These are phyloP conservation scores for Eustoma russellianum DNA, from an alignment of 257 asterid species.

Conservation along the genomic window DNA sequence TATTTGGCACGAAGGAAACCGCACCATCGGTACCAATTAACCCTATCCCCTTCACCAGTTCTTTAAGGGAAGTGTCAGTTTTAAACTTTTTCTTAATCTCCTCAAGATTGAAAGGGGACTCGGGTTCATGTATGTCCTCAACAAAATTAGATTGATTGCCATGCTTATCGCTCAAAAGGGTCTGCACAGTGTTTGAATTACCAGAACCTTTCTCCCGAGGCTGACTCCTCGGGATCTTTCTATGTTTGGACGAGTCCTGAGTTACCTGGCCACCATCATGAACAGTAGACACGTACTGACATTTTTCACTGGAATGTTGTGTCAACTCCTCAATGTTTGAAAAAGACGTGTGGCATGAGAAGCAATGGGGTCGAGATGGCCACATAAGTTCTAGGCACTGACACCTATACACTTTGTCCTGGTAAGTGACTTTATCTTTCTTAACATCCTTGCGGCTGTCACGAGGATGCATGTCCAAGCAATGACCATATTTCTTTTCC, in stretches of 20 bases:
- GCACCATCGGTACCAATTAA: constrained; percentile 49
- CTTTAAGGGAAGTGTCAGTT: constrained; percentile 55
- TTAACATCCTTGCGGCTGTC: constrained; percentile 21
- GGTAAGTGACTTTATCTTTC: constrained; percentile 15
- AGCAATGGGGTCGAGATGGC: constrained; percentile 61
- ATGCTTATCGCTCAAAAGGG: constrained; percentile 32
- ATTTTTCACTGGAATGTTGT: constrained; percentile 46
- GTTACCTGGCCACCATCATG: constrained; percentile 27
- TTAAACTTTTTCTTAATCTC: constrained; percentile 66
- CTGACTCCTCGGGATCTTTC: constrained; percentile 23
- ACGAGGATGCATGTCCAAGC: constrained; percentile 24
- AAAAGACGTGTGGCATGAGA: constrained; percentile 66
- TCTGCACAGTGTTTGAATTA: constrained; percentile 18
- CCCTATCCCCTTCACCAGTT: constrained; percentile 57
- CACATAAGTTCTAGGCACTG: constrained; percentile 76
- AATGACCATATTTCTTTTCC: constrained; percentile 43
- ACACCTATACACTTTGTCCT: constrained; percentile 52
- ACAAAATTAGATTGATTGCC: constrained; percentile 22
- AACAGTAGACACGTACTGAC: constrained; percentile 32
- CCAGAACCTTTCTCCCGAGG: constrained; percentile 29
- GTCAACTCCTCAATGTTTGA: constrained; percentile 36
- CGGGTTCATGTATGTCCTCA: constrained; percentile 26
- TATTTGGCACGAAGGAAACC: constrained; percentile 40
- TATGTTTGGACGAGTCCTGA: constrained; percentile 40
- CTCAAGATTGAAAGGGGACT: constrained; percentile 56